Evolutionary conservation across 139 green algal genomes (phyloP).

Genomic region (Trebouxia sp.): DNA sequence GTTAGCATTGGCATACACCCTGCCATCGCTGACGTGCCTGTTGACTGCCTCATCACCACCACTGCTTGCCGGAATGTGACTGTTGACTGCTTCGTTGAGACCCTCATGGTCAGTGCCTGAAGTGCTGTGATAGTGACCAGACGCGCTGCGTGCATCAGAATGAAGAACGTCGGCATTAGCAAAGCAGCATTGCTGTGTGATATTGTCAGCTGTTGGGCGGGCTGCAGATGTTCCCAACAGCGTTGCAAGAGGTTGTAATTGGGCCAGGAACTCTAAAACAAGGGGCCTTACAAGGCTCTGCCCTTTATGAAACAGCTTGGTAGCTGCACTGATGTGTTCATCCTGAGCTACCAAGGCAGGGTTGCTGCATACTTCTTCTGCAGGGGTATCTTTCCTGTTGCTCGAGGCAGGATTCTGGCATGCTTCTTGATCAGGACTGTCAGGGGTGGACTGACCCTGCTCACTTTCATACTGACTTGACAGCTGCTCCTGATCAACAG

Average conservation of each 20-base stretch:
- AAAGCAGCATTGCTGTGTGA: not conserved
- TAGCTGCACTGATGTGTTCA: not conserved
- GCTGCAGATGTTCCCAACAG: not conserved
- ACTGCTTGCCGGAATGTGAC: not conserved
- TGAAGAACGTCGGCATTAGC: not conserved
- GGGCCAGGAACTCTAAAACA: not conserved
- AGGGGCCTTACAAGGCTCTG: not conserved
- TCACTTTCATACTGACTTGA: too few species aligned
- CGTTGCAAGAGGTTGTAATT: not conserved
- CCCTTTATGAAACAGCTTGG: not conserved
- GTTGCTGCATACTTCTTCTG: not conserved
- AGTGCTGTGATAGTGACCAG: not conserved
- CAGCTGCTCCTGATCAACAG: too few species aligned
- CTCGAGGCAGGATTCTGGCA: not conserved
- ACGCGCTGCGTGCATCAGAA: not conserved
- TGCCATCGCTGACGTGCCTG: too few species aligned
- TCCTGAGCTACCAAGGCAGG: too few species aligned
- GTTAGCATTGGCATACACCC: not conserved
- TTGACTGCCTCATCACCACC: not conserved
- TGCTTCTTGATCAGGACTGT: too few species aligned
- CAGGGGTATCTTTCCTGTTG: not conserved
- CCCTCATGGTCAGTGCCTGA: not conserved
- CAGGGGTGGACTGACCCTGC: too few species aligned
- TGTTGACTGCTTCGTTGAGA: not conserved
- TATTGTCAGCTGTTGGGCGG: not conserved